Base-by-base conservation (phyloP, 768 basidiomycete genomes). In the Termitomyces bulborhizus region DNA sequence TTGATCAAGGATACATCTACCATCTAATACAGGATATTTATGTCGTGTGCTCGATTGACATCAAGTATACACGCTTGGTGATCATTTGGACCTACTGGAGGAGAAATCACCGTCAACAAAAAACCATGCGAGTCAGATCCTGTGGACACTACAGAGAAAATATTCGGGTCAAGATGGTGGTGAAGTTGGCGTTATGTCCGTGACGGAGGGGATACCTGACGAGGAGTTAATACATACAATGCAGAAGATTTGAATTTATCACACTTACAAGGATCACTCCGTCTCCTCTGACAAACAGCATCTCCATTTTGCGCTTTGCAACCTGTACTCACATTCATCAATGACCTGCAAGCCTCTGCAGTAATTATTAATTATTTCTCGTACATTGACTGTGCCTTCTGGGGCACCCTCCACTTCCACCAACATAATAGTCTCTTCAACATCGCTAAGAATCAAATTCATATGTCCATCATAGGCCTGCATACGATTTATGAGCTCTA, bases 391-490 rank as follows among this genome's bases (percentile, higher is more conserved):
- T 24, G 83, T 79, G 1, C 80, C 80, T 50, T 81, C 78, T 7
- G 77, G 71, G 11, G 73, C 82, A 42, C 79, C 80, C 36, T 95
- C 93, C n/a, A 79, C 73, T 60, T 98, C 94, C n/a, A 98, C 93
- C 59, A 97, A 79, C 83, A 95, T 90, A 59, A 98, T 93, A 2
- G 89, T 94, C 74, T 99, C 97, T 68, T 98, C 96, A 15, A 98
- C 97, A 66, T 98, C 92, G 64, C 92, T 94, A 63, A 99, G 78
- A 59, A 99, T 97, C 63, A 99, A 79, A 70, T 99, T 98, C 97
- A 98, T 98, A 71, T 98, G 97, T n/a, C 95, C 97, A 74, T 99
- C 97, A 66, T 98, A 98, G 21, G 97, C 97, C 97, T 99, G 65
- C 12, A 62, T 57, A 49, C 50, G 49, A 46, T 31, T 55, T 29